phyloP scores from a whole-genome alignment of 768 basidiomycete genomes.

The Amanita exitialis region DNA sequence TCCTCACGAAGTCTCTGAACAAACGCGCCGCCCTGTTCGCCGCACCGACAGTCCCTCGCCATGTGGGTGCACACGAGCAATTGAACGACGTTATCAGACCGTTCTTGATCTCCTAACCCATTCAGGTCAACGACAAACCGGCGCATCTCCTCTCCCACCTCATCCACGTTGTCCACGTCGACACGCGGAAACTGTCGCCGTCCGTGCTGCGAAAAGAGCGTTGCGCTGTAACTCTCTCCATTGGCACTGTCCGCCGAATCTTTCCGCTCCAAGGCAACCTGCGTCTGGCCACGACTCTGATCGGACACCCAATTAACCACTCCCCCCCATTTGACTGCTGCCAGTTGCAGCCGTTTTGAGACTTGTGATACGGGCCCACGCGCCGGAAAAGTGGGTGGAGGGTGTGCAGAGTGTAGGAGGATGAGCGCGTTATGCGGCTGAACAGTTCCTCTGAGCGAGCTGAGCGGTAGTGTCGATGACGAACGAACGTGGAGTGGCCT shows the following conservation, averaged over 20 bases:
- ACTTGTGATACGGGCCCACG: constrained; percentile 33
- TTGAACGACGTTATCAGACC: constrained; percentile 19
- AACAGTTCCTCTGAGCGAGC: constrained; percentile 36
- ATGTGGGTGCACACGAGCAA: constrained; percentile 77
- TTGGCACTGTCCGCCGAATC: not conserved
- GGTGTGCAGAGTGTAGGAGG: constrained; percentile 39
- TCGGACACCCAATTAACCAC: constrained; percentile 56
- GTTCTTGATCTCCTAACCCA: not conserved
- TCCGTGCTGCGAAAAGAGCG: constrained; percentile 43
- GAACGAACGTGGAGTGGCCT: no score
- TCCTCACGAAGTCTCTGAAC: constrained; percentile 44
- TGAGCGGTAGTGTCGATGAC: not conserved
- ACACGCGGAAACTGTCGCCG: constrained; percentile 37
- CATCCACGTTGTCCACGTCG: constrained; percentile 38
- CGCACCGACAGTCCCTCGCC: constrained; percentile 72
- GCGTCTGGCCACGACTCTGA: constrained; percentile 3
- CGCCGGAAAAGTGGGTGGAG: constrained; percentile 40
- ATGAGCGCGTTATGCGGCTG: constrained; percentile 43
- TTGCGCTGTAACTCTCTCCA: constrained; percentile 22
- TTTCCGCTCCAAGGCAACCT: constrained; percentile 7
- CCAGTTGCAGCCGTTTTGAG: constrained; percentile 38
- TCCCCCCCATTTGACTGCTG: constrained; percentile 36
- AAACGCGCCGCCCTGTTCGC: constrained; percentile 50
- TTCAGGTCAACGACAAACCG: constrained; percentile 14
- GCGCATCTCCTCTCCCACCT: constrained; percentile 29